These are phyloP conservation scores for Plasmodium fragile DNA, from an alignment of 169 alveolate species.

Conservation along the genomic window DNA sequence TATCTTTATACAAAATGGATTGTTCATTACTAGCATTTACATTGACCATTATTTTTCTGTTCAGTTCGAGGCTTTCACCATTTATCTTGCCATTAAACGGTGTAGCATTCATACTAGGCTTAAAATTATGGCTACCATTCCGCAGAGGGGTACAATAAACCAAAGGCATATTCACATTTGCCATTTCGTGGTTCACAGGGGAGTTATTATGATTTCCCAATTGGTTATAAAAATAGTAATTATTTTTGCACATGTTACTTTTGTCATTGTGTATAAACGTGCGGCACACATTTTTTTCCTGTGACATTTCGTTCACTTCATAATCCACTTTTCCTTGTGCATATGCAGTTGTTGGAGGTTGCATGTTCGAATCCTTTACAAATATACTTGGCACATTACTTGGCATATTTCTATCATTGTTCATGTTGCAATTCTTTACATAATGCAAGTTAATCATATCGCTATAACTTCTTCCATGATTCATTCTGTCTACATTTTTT, in stretches of 20 bases:
- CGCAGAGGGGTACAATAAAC: background rate
- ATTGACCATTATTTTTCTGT: constrained; percentile 5
- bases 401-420: constrained; percentile 1
- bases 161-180: background rate
- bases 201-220: background rate
- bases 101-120: background rate
- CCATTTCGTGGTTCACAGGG: background rate
- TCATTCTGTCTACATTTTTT: background rate
- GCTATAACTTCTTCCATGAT: background rate
- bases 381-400: background rate
- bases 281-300: background rate
- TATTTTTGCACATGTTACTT: background rate
- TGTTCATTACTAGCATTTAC: background rate
- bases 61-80: background rate
- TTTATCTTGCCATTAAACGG: constrained; percentile 8
- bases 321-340: background rate
- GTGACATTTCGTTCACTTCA: background rate
- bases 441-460: constrained; percentile 1
- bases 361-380: constrained; percentile 1
- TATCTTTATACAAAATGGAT: background rate
- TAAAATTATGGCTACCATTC: constrained; percentile 1
- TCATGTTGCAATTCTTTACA: background rate
- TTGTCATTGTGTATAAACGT: background rate
- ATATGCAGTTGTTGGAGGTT: background rate
- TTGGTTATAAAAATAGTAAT: constrained; percentile 13